phyloP scores from a whole-genome alignment of 1,284 basidiomycete species.

The Neolentinus lepideus region DNA sequence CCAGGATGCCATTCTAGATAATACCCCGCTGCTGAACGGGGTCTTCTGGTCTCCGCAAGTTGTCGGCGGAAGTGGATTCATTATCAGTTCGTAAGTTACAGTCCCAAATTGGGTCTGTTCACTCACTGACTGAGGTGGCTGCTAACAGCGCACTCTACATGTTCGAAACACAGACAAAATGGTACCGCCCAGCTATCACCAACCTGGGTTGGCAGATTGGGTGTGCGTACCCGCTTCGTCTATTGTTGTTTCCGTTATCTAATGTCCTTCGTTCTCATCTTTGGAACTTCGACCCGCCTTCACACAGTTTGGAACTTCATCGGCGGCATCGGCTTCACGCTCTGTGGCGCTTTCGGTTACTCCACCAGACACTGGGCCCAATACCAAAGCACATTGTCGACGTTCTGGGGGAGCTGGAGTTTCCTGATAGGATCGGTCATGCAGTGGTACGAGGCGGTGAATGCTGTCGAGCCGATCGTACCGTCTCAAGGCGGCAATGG shows the following conservation, averaged over 20 bases:
- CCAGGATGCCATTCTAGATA: constrained; percentile 6
- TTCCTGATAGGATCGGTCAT: constrained; percentile 50
- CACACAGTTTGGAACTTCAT: constrained; percentile 47
- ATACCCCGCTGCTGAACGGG: constrained; percentile 21
- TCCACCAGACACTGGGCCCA: constrained; percentile 22
- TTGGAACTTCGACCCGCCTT: background rate
- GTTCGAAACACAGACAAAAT: constrained; percentile 46
- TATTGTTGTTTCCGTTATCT: no score
- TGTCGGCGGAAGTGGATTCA: constrained; percentile 48
- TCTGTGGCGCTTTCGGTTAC: constrained; percentile 49
- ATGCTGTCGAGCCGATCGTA: background rate
- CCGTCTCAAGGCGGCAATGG: background rate
- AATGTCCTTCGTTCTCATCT: constrained; percentile 2
- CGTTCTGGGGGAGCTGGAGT: constrained; percentile 57
- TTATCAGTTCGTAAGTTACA: constrained; percentile 31
- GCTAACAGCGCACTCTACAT: constrained; percentile 30
- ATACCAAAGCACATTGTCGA: constrained; percentile 45
- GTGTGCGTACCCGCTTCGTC: constrained; percentile 26
- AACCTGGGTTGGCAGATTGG: constrained; percentile 46
- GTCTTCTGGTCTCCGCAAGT: constrained; percentile 50
- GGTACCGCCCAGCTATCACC: constrained; percentile 33
- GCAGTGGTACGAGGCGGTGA: constrained; percentile 22
- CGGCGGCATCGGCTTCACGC: constrained; percentile 46
- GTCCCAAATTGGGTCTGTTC: background rate
- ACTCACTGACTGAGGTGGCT: background rate